phyloP scores from a whole-genome alignment of 2,329 filamentous ascomycete species.

The Fusarium sp. region DNA sequence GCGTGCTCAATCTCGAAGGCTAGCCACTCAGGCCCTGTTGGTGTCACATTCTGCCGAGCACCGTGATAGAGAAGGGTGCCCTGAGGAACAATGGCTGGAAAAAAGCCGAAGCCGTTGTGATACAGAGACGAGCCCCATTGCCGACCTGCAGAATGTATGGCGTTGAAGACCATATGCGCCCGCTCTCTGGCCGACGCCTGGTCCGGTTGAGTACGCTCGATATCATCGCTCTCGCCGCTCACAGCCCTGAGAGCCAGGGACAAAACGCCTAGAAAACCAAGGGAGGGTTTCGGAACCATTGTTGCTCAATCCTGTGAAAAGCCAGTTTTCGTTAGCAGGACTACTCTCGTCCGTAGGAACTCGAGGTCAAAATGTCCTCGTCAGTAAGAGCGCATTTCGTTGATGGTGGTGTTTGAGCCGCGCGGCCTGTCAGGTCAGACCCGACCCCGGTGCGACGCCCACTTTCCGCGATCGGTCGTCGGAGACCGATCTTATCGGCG shows the following conservation, averaged over 20 bases:
- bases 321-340: background rate
- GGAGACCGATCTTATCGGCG: constrained; percentile 32
- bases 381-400: constrained; percentile 8
- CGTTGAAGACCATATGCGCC: constrained; percentile 77
- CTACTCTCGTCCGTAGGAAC: background rate
- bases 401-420: constrained; percentile 22
- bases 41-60: constrained; percentile 55
- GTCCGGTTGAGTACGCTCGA: constrained; percentile 50
- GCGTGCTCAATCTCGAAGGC: constrained; percentile 84
- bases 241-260: constrained; percentile 18
- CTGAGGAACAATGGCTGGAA: constrained; percentile 72
- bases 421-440: constrained; percentile 32
- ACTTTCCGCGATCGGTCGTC: constrained; percentile 21
- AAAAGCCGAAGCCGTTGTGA: constrained; percentile 82
- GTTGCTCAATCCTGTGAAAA: background rate
- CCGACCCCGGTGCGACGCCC: constrained; percentile 25
- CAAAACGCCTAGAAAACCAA: constrained; percentile 22
- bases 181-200: constrained; percentile 59
- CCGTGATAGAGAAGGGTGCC: constrained; percentile 79
- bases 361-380: constrained; percentile 4
- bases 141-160: constrained; percentile 77
- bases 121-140: constrained; percentile 80
- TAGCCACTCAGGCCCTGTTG: constrained; percentile 74
- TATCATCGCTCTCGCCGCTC: constrained; percentile 3
- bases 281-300: constrained; percentile 32